These are phyloP conservation scores for Didymella pinodella DNA, from an alignment of 2,329 filamentous ascomycete species.

Conservation along the genomic window DNA sequence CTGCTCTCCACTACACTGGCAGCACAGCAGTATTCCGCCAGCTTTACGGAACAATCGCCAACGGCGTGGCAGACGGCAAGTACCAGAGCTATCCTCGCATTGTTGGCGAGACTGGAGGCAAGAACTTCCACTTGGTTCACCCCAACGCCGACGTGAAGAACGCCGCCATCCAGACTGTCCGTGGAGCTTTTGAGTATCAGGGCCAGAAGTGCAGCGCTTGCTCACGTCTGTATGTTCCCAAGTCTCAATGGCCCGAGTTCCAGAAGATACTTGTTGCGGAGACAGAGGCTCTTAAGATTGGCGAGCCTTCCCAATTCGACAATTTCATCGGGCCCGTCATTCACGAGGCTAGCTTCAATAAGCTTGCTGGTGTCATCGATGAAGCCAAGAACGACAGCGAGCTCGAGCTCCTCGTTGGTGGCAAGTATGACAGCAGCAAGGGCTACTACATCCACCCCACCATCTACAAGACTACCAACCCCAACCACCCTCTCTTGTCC, in stretches of 20 bases:
- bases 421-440: constrained; percentile 77
- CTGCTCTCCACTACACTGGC: constrained; percentile 93
- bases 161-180: constrained; percentile 81
- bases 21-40: constrained; percentile 90
- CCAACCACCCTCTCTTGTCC: constrained; percentile 75
- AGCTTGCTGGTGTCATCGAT: constrained; percentile 78
- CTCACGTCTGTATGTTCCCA: constrained; percentile 79
- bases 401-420: constrained; percentile 76
- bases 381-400: constrained; percentile 77
- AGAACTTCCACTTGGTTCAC: constrained; percentile 92
- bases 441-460: constrained; percentile 88
- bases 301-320: constrained; percentile 71
- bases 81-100: constrained; percentile 88
- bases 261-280: constrained; percentile 72
- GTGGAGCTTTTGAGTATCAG: constrained; percentile 89
- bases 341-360: constrained; percentile 81
- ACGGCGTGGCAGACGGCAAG: constrained; percentile 79
- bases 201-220: constrained; percentile 92
- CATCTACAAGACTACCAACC: constrained; percentile 77
- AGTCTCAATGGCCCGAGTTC: constrained; percentile 77
- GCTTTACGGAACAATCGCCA: constrained; percentile 85
- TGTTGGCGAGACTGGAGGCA: constrained; percentile 89
- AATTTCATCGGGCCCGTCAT: constrained; percentile 92
- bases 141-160: constrained; percentile 78
- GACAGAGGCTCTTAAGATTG: constrained; percentile 73